Evolutionary conservation across 1,139 yeast species (phyloP).

Genomic region (Wickerhamomyces sp.): DNA sequence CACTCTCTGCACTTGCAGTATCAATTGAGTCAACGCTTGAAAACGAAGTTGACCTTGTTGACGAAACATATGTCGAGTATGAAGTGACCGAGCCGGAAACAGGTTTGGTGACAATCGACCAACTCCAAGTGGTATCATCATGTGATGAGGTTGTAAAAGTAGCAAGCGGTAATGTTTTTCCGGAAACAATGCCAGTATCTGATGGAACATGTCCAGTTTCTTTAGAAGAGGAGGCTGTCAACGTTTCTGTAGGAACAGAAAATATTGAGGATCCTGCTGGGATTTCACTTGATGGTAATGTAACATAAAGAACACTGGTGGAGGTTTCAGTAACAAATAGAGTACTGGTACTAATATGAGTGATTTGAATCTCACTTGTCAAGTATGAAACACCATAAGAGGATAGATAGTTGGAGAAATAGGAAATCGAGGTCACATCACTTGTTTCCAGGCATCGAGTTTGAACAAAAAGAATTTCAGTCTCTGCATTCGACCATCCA

Average conservation of each 20-base stretch:
- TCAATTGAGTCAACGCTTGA: no score
- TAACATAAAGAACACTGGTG: conserved; percentile 16
- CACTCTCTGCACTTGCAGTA: no score
- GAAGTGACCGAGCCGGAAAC: no score
- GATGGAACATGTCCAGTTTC: neutral
- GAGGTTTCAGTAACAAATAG: conserved; percentile 16
- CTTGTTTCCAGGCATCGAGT: conserved; percentile 19
- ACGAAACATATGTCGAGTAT: no score
- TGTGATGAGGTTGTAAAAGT: no score
- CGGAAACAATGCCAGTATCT: neutral
- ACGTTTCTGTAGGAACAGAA: neutral
- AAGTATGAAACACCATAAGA: conserved; percentile 17
- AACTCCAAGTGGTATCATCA: no score
- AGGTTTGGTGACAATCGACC: no score
- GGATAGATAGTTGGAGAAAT: conserved; percentile 13
- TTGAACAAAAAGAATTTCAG: conserved; percentile 13
- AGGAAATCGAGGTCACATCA: conserved; percentile 14
- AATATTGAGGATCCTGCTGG: neutral
- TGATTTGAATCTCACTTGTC: conserved; percentile 17
- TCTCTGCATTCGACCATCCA: conserved; percentile 16
- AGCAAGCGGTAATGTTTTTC: no score
- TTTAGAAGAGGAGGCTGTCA: neutral
- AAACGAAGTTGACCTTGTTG: no score
- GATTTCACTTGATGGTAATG: neutral
- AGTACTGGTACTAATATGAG: conserved; percentile 18